Evolutionary conservation across 129 eudicot species (phyloP).

Genomic region (Chrysanthemum makinoi): DNA sequence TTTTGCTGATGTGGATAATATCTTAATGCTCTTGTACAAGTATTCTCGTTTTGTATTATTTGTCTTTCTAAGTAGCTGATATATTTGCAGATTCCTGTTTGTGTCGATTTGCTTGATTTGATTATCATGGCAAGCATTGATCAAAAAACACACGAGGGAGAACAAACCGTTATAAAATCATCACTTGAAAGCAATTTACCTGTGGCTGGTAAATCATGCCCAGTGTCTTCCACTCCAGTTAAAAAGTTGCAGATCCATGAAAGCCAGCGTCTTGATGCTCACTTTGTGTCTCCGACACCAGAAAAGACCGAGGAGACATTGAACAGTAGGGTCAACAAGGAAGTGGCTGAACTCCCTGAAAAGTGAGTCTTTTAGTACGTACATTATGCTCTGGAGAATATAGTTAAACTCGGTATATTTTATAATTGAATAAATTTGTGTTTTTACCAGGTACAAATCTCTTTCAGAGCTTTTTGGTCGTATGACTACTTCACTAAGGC

Average conservation of each 20-base stretch:
- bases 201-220: conserved; percentile 25
- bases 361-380: conserved; percentile 43
- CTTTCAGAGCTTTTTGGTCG: conserved; percentile 61
- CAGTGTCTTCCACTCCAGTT: conserved; percentile 24
- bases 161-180: conserved; percentile 14
- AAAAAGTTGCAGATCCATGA: conserved; percentile 24
- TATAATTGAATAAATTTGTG: neutral
- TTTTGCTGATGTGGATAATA: too few species aligned
- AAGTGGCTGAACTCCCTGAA: conserved; percentile 54
- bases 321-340: conserved; percentile 30
- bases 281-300: conserved; percentile 55
- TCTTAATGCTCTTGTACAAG: neutral
- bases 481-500: conserved; percentile 69
- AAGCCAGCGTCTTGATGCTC: conserved; percentile 25
- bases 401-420: neutral
- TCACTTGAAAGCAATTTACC: conserved; percentile 9
- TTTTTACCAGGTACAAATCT: conserved; percentile 41
- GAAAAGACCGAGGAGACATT: conserved; percentile 48
- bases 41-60: neutral
- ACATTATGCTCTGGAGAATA: neutral
- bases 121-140: conserved; percentile 26
- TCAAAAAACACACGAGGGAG: conserved; percentile 15
- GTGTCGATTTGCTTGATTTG: conserved; percentile 7
- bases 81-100: conserved; percentile 7
- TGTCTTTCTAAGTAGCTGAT: conserved; percentile 10